Base-by-base conservation (phyloP, 2,329 filamentous ascomycete species). In the Claviceps sp. region DNA sequence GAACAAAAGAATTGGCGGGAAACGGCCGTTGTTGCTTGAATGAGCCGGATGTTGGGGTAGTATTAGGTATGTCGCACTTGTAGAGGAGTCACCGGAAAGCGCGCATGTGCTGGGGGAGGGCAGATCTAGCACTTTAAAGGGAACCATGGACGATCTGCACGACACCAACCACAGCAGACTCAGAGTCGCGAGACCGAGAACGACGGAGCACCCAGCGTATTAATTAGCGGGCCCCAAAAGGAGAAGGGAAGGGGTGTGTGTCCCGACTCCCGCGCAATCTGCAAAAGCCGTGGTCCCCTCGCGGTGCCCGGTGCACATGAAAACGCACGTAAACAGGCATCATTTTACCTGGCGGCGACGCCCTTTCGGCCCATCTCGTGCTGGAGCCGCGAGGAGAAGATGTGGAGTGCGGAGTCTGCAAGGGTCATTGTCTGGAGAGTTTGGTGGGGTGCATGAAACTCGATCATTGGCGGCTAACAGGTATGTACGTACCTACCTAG, bases 361-460 rank as follows among this genome's bases (percentile, higher is more conserved):
- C 38, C 53, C 37, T 50, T 53, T 53, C 53, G 53, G 53, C 48
- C 53, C 53, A 55, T 55, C 50, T 48, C 39, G 51, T 50, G 47
- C 39, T 50, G 30, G 42, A 22, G 44, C 45, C 30, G 26, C 44
- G 44, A 37, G 51, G 52, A 50, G 48, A 42, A 34, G 51, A 45
- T 47, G 47, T 50, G 53, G 53, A 50, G 53, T 55, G 53, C 47
- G 53, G 53, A 52, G 53, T 40, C 47, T n/a, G 47, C 47, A 53
- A 42, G 49, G 16, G 40, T 24, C 22, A 13, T 45, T 37, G 40
- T n/a, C n/a, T 24, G 24, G 8, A 11, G 43, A 24, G 30, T 10
- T 14, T n/a, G 42, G 13, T 39, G 48, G 38, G 14, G 26, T 43
- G 43, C 38, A 47, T 37, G 19, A 26, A 16, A 24, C 42, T 34